Percentiles rank a stretch among this genome's conserved stretches.
phyloP scores from a whole-genome alignment of 1,139 yeast genomes.

The Kodamaea derodonti region DNA sequence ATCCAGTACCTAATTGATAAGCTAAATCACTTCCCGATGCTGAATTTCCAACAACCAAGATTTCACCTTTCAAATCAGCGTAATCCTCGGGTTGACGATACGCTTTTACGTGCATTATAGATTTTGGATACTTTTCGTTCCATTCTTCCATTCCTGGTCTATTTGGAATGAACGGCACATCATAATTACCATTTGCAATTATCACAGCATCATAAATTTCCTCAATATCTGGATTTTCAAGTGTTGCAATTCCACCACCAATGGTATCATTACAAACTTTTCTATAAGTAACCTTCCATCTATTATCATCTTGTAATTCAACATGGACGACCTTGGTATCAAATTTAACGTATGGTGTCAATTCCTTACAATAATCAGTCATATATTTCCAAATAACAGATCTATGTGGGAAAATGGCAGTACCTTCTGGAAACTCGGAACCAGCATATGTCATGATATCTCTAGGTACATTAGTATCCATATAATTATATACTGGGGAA shows the following conservation, averaged over 20 bases:
- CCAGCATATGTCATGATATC: constrained; percentile 54
- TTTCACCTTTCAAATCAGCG: constrained; percentile 29
- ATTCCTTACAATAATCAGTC: constrained; percentile 29
- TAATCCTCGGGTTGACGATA: constrained; percentile 51
- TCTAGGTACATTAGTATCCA: constrained; percentile 63
- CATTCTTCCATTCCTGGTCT: constrained; percentile 52
- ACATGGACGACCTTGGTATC: constrained; percentile 34
- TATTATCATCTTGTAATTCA: constrained; percentile 11
- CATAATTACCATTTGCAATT: constrained; percentile 56
- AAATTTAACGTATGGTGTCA: constrained; percentile 27
- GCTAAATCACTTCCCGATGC: constrained; percentile 62
- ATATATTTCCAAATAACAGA: constrained; percentile 46
- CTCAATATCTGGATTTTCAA: constrained; percentile 10
- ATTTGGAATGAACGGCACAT: constrained; percentile 53
- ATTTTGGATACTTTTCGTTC: constrained; percentile 39
- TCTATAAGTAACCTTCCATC: constrained; percentile 20
- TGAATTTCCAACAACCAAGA: constrained; percentile 58
- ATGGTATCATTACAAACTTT: constrained; percentile 23
- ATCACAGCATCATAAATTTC: constrained; percentile 47
- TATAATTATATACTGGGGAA: constrained; percentile 43
- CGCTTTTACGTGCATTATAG: constrained; percentile 55
- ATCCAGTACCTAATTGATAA: constrained; percentile 42
- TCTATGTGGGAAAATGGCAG: constrained; percentile 49
- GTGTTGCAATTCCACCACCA: constrained; percentile 9
- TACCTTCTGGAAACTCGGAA: constrained; percentile 36